Percentiles rank a stretch among this genome's conserved stretches.
Evolutionary conservation across 768 basidiomycete species (phyloP).

Genomic region (Crucibulum laeve): DNA sequence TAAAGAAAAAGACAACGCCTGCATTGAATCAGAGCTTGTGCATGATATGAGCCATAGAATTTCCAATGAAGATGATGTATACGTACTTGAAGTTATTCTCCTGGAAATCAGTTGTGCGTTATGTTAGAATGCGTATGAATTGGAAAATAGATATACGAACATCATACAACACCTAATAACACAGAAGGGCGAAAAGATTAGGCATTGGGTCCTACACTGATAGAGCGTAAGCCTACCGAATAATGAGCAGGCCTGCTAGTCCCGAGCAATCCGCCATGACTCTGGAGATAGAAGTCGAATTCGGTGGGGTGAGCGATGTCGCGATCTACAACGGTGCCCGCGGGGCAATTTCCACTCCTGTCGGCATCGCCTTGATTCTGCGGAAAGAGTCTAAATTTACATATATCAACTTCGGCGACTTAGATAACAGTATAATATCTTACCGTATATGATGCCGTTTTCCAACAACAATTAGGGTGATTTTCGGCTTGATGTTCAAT

Average conservation of each 20-base stretch:
- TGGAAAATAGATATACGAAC: not conserved
- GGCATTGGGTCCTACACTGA: not conserved
- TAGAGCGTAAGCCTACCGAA: constrained; percentile 19
- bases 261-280: constrained; percentile 73
- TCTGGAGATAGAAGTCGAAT: constrained; percentile 76
- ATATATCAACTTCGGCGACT: not conserved
- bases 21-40: constrained; percentile 56
- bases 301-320: constrained; percentile 68
- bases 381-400: constrained; percentile 26
- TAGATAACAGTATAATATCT: constrained; percentile 2
- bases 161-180: constrained; percentile 2
- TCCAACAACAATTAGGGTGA: constrained; percentile 77
- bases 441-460: constrained; percentile 67
- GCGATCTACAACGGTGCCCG: constrained; percentile 75
- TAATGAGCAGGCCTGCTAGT: constrained; percentile 56
- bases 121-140: not conserved
- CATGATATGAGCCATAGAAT: not conserved
- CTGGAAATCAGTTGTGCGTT: constrained; percentile 11
- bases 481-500: constrained; percentile 54
- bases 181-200: constrained; percentile 3
- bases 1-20: constrained; percentile 60
- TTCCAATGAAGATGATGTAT: not conserved
- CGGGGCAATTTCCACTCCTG: constrained; percentile 66
- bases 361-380: constrained; percentile 41
- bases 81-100: constrained; percentile 57